Base-by-base conservation (phyloP, 2,329 filamentous ascomycete species). In the Colletotrichum eleusines region DNA sequence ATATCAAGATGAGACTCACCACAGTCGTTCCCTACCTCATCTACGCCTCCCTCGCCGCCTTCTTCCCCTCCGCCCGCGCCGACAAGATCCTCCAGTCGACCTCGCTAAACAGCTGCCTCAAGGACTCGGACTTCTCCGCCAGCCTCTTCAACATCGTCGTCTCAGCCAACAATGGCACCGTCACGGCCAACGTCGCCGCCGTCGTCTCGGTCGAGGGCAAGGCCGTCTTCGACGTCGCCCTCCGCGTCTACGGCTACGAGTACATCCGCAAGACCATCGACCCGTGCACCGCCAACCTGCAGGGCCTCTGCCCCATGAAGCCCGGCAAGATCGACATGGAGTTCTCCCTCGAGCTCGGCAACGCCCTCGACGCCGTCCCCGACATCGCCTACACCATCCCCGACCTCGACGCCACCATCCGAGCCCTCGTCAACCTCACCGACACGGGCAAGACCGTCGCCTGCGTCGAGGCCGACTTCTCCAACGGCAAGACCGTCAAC, bases 401-500 rank as follows among this genome's bases (percentile, higher is more conserved):
- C 59, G 95, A 98, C 85, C 87, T 98, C 66, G 95, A 98, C 81
- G 94, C 94, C 73, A 91, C 90, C 67, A 92, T 97, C 62, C 90
- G 88, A 77, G 90, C 98, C 77, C 91, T 90, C 77, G 94, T 98
- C 85, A 95, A 93, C 79, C 86, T 89, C 73, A 91, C 89, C 8
- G 83, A 87, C 51, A 84, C 83, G 7, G 85, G 87, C 63, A 82
- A 87, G 62, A 90, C 87, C 76, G 88, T 97, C 65, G 94, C 95
- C 67, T 98, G 95, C 80, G 90, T 98, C 63, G 92, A 97, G 83
- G 95, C 94, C 60, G 86, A 91, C 72, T 86, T 98, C 66, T 97
- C 94, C 75, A 98, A 98, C 81, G 93, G 93, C 72, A 94, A 97
- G 82, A 97, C 94, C 0, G 95, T 98, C 66, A 91, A 98, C 79